A percentile compares a stretch with the other conserved stretches of the same genome.
These are phyloP conservation scores for Camellia oleifera DNA, from an alignment of 179 eudicot species.

Conservation along the genomic window DNA sequence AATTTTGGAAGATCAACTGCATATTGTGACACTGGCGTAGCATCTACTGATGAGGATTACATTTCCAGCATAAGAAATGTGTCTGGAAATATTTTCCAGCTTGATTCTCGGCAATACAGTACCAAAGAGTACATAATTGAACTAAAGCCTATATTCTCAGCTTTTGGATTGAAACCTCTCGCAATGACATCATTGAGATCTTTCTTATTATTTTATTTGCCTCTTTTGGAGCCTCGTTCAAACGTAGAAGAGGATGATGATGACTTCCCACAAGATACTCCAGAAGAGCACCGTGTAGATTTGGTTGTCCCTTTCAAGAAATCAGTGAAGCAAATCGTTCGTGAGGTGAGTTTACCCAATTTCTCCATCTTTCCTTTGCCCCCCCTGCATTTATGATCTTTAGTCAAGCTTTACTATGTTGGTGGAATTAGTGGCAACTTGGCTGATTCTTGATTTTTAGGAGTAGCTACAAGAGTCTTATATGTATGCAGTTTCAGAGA, in stretches of 20 bases:
- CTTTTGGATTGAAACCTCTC: slow-evolving; percentile 63
- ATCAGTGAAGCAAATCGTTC: slow-evolving; percentile 71
- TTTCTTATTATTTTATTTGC: slow-evolving; percentile 70
- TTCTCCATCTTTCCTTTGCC: neutral
- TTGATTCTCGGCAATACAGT: slow-evolving; percentile 34
- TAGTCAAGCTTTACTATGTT: neutral
- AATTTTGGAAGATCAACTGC: slow-evolving; percentile 46
- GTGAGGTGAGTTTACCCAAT: slow-evolving; percentile 54
- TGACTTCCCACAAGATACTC: slow-evolving; percentile 53
- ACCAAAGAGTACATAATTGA: slow-evolving; percentile 65
- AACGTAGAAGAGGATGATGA: slow-evolving; percentile 73
- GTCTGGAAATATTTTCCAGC: slow-evolving; percentile 41
- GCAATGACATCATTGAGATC: slow-evolving; percentile 78
- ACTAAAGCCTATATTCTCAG: slow-evolving; percentile 72
- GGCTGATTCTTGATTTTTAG: neutral
- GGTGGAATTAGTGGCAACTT: neutral
- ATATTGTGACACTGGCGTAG: slow-evolving; percentile 70
- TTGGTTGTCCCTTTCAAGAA: slow-evolving; percentile 78
- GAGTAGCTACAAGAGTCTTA: neutral
- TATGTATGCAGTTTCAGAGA: neutral
- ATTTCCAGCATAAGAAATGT: slow-evolving; percentile 35
- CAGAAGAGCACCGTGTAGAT: slow-evolving; percentile 48
- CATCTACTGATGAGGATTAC: slow-evolving; percentile 55
- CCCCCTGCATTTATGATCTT: neutral
- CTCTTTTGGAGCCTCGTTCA: slow-evolving; percentile 75